A percentile compares a stretch with the other conserved stretches of the same genome.
Conservation (phyloP, 2,329 filamentous ascomycete species). For the Sclerotinia minor region DNA sequence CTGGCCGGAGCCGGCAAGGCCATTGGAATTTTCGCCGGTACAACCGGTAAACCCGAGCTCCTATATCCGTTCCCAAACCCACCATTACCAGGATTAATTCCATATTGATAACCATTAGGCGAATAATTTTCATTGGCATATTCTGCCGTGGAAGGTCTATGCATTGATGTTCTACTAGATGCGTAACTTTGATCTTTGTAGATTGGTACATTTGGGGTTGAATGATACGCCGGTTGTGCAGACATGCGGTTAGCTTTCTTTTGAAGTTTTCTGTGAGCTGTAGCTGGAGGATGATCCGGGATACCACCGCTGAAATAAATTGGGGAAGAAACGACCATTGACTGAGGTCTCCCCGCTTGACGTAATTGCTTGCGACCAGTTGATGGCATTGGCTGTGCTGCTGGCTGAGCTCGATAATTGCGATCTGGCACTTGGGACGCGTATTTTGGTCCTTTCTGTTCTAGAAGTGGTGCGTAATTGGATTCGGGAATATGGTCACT, state of each 20-base stretch:
- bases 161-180: slow-evolving; percentile 29
- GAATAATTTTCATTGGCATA: slow-evolving; percentile 38
- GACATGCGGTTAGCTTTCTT: slow-evolving; percentile 53
- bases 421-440: slow-evolving; percentile 42
- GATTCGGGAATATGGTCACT: slow-evolving; percentile 74
- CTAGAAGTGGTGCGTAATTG: slow-evolving; percentile 41
- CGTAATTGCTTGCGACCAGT: slow-evolving; percentile 52
- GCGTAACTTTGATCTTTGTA: slow-evolving; percentile 36
- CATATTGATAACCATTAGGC: slow-evolving; percentile 36
- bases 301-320: slow-evolving; percentile 39
- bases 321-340: slow-evolving; percentile 42
- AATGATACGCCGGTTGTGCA: slow-evolving; percentile 34
- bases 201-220: slow-evolving; percentile 39
- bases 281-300: slow-evolving; percentile 43
- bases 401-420: slow-evolving; percentile 49
- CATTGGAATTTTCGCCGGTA: slow-evolving; percentile 71
- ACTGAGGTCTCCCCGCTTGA: slow-evolving; percentile 52
- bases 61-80: slow-evolving; percentile 34
- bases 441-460: slow-evolving; percentile 52
- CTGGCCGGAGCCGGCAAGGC: slow-evolving; percentile 23
- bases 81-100: slow-evolving; percentile 32
- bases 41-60: slow-evolving; percentile 49
- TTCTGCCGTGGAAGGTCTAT: slow-evolving; percentile 37
- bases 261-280: slow-evolving; percentile 61
- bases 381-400: slow-evolving; percentile 49